A percentile compares a stretch with the other conserved stretches of the same genome.
Evolutionary conservation across 306 rosid genomes (phyloP).

Genomic region (Mucuna pruriens): DNA sequence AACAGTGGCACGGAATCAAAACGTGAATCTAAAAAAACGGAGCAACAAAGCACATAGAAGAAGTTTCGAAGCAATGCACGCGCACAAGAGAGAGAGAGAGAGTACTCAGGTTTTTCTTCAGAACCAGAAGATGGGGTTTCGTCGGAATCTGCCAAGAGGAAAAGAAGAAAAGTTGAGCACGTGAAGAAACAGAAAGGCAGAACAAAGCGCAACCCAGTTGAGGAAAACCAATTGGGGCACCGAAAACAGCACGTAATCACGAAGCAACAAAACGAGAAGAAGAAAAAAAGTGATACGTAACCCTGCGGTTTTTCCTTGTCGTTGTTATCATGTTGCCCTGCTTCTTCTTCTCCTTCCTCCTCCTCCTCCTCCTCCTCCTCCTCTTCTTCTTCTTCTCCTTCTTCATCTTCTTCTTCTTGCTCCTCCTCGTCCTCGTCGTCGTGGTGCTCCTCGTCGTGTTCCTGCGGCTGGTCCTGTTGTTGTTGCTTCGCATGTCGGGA

Average conservation of each 20-base stretch:
- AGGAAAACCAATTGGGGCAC: constrained; percentile 43
- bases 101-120: constrained; percentile 73
- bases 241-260: constrained; percentile 12
- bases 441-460: background rate
- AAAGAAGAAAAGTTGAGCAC: constrained; percentile 46
- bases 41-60: background rate
- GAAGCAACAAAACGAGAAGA: background rate
- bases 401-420: constrained; percentile 1
- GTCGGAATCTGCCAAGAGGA: constrained; percentile 73
- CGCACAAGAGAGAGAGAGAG: constrained; percentile 26
- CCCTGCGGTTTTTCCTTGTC: constrained; percentile 57
- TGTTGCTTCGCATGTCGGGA: constrained; percentile 63
- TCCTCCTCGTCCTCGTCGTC: constrained; percentile 29
- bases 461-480: constrained; percentile 29
- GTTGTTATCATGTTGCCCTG: constrained; percentile 31
- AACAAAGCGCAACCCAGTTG: constrained; percentile 46
- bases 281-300: constrained; percentile 45
- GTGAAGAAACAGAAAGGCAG: constrained; percentile 33
- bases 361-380: constrained; percentile 32
- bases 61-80: constrained; percentile 34
- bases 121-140: constrained; percentile 68
- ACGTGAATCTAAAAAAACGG: constrained; percentile 38
- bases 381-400: background rate
- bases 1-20: constrained; percentile 37
- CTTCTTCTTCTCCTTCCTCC: constrained; percentile 36